These are phyloP conservation scores for Xylariaceae sp. DNA, from an alignment of 2,329 filamentous ascomycete species.

Conservation along the genomic window DNA sequence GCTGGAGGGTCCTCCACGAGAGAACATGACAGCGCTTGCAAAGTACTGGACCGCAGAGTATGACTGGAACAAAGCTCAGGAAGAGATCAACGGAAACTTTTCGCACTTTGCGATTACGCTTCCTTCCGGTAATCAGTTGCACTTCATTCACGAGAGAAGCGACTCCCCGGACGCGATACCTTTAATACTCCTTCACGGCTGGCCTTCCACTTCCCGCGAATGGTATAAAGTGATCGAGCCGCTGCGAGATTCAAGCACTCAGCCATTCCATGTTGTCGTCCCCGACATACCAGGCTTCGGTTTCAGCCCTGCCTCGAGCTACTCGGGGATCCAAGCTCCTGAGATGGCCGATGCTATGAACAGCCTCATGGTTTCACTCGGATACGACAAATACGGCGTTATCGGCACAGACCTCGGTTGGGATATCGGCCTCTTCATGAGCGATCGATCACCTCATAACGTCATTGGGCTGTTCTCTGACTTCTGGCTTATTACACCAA, in stretches of 20 bases:
- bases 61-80: slow-evolving; percentile 23
- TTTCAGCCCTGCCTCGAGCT: slow-evolving; percentile 19
- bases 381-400: background rate
- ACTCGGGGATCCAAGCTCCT: slow-evolving; percentile 10
- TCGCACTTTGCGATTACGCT: slow-evolving; percentile 27
- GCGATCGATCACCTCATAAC: background rate
- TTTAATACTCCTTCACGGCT: background rate
- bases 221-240: background rate
- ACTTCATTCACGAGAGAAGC: slow-evolving; percentile 16
- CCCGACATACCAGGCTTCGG: slow-evolving; percentile 21
- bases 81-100: slow-evolving; percentile 19
- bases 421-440: background rate
- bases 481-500: slow-evolving; percentile 1
- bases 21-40: slow-evolving; percentile 7
- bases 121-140: slow-evolving; percentile 6
- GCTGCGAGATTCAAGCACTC: background rate
- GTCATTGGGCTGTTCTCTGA: slow-evolving; percentile 10
- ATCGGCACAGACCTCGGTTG: background rate
- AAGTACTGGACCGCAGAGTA: slow-evolving; percentile 22
- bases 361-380: background rate
- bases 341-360: slow-evolving; percentile 5
- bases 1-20: slow-evolving; percentile 4
- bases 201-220: background rate
- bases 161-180: slow-evolving; percentile 10
- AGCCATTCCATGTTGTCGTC: slow-evolving; percentile 18